Evolutionary conservation across 1,139 yeast species (phyloP).

Genomic region (Magnusiomyces sp.): DNA sequence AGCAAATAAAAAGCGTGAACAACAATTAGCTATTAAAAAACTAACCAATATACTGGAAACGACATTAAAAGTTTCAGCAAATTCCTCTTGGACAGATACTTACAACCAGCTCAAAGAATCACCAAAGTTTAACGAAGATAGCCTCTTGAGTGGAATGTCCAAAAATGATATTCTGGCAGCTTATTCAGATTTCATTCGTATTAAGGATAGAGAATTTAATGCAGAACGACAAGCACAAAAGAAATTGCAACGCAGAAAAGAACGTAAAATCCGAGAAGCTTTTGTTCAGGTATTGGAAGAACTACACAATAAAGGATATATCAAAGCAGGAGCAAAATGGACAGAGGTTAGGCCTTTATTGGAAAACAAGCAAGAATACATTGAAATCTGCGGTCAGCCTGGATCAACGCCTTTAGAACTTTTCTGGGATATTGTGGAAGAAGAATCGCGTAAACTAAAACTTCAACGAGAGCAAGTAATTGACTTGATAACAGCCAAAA

Average conservation of each 20-base stretch:
- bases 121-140: constrained; percentile 49
- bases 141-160: constrained; percentile 45
- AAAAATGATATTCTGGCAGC: constrained; percentile 53
- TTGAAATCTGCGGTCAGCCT: constrained; percentile 59
- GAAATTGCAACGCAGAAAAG: constrained; percentile 41
- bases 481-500: constrained; percentile 39
- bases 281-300: constrained; percentile 43
- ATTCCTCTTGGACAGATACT: constrained; percentile 40
- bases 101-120: constrained; percentile 38
- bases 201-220: constrained; percentile 36
- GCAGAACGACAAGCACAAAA: constrained; percentile 31
- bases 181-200: constrained; percentile 44
- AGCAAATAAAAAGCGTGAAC: constrained; percentile 18
- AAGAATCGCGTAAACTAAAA: constrained; percentile 46
- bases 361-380: constrained; percentile 51
- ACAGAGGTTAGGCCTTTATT: constrained; percentile 44
- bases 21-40: constrained; percentile 18
- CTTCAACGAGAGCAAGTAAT: constrained; percentile 54
- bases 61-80: constrained; percentile 30
- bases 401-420: constrained; percentile 78
- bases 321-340: constrained; percentile 55
- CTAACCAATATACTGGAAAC: constrained; percentile 20
- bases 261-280: constrained; percentile 56
- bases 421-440: constrained; percentile 69
- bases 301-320: constrained; percentile 33